These are phyloP conservation scores for Entrophospora sp. DNA, from an alignment of 192 early-diverging fungal species.

Conservation along the genomic window DNA sequence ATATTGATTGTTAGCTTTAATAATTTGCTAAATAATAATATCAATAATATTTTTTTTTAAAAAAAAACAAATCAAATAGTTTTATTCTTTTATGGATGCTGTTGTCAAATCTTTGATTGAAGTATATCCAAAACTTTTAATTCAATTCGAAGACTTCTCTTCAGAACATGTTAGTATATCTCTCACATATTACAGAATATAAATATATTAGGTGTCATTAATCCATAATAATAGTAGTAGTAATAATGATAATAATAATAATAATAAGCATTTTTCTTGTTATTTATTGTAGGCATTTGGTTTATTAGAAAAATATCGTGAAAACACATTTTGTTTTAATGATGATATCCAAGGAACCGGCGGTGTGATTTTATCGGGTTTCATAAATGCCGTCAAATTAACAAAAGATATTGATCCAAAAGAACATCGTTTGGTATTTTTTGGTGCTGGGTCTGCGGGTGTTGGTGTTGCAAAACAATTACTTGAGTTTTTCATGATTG, in stretches of 20 bases:
- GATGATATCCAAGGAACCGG: slow-evolving; percentile 94
- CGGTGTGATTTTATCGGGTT: slow-evolving; percentile 85
- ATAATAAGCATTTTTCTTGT: background rate
- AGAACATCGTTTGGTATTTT: slow-evolving; percentile 85
- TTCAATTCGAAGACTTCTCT: slow-evolving; percentile 97
- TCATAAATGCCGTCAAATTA: slow-evolving; percentile 76
- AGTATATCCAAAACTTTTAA: slow-evolving; percentile 72
- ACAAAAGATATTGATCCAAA: slow-evolving; percentile 51
- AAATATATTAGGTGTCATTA: too few relatives aligned
- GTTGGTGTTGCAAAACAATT: slow-evolving; percentile 92
- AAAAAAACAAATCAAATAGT: slow-evolving; percentile 32
- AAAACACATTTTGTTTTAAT: slow-evolving; percentile 81
- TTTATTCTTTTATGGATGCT: slow-evolving; percentile 77
- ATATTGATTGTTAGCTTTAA: background rate
- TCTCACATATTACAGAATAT: background rate
- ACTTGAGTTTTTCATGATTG: slow-evolving; percentile 68
- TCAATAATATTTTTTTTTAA: slow-evolving; percentile 1
- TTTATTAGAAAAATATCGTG: slow-evolving; percentile 68
- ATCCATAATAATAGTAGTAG: background rate
- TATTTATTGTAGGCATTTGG: slow-evolving; percentile 53
- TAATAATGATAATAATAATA: background rate
- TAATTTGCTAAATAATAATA: background rate
- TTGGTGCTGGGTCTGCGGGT: slow-evolving; percentile 90
- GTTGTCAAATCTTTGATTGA: slow-evolving; percentile 60
- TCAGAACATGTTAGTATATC: slow-evolving; percentile 54